Percentiles rank a stretch among this genome's conserved stretches.
phyloP scores from a whole-genome alignment of 2,329 filamentous ascomycete species.

The Teratosphaeria nubilosa region DNA sequence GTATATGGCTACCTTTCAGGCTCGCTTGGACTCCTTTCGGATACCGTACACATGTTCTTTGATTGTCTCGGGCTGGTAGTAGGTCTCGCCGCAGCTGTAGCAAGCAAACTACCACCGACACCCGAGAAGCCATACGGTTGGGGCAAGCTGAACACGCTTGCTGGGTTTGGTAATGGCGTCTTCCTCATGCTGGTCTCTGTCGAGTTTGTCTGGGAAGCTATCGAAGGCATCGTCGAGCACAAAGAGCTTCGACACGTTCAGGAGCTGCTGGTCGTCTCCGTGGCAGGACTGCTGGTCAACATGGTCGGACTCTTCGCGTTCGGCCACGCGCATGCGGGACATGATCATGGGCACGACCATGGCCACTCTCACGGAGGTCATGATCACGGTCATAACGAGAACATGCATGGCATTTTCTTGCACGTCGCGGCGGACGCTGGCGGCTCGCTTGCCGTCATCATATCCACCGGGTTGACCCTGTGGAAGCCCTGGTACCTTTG shows the following conservation, averaged over 20 bases:
- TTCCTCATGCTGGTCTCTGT: conserved; percentile 92
- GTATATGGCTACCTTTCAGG: conserved; percentile 91
- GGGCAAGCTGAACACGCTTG: conserved; percentile 91
- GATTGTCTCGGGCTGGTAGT: conserved; percentile 89
- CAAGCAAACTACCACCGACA: conserved; percentile 93
- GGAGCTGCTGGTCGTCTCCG: conserved; percentile 82
- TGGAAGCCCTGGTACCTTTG: conserved; percentile 85
- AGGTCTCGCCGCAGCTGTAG: conserved; percentile 80
- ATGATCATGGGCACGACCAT: conserved; percentile 40
- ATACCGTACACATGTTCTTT: conserved; percentile 99
- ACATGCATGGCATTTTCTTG: conserved; percentile 95
- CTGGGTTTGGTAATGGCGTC: conserved; percentile 91
- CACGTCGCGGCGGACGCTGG: conserved; percentile 92
- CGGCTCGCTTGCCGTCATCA: conserved; percentile 86
- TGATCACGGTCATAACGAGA: conserved; percentile 57
- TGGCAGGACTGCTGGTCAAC: conserved; percentile 78
- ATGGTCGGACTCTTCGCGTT: conserved; percentile 85
- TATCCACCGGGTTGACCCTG: conserved; percentile 79
- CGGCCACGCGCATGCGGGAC: conserved; percentile 43
- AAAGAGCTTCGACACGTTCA: conserved; percentile 72
- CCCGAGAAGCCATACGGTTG: conserved; percentile 87
- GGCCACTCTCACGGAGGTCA: conserved; percentile 37
- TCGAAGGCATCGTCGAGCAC: conserved; percentile 76
- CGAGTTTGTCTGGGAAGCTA: conserved; percentile 90
- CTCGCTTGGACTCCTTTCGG: conserved; percentile 86